These are phyloP conservation scores for Pogostemon cablin DNA, from an alignment of 257 asterid species.

Conservation along the genomic window DNA sequence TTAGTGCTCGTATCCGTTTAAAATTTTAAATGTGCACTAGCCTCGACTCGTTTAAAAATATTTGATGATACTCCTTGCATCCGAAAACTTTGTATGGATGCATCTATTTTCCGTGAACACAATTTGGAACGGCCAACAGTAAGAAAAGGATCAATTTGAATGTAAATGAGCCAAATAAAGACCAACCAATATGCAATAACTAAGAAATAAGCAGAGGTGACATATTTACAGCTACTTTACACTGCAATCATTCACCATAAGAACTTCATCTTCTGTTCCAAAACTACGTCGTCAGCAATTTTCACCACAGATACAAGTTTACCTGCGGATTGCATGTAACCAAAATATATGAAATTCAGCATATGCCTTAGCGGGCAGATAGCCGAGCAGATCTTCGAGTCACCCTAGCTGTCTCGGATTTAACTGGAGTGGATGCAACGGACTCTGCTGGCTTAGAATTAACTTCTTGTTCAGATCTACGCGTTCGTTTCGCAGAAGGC, in stretches of 20 bases:
- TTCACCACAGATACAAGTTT: neutral
- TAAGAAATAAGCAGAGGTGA: neutral
- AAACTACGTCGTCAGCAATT: neutral
- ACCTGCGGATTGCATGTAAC: neutral
- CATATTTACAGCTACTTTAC: neutral
- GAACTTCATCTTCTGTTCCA: neutral
- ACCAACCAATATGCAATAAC: no score
- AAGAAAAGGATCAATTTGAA: no score
- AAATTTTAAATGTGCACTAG: no score
- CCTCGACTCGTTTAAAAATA: no score
- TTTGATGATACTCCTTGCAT: no score
- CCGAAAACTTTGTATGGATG: no score
- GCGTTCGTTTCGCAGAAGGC: constrained; percentile 36
- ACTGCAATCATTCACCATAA: neutral
- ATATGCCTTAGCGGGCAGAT: constrained; percentile 33
- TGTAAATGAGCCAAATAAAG: no score
- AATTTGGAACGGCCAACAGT: no score
- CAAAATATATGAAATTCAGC: constrained; percentile 4
- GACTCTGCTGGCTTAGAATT: constrained; percentile 31
- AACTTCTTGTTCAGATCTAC: constrained; percentile 33
- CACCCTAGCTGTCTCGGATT: constrained; percentile 38
- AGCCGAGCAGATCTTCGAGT: constrained; percentile 59
- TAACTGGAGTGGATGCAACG: constrained; percentile 26
- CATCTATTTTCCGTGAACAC: no score
- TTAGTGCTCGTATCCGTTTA: no score